A percentile compares a stretch with the other conserved stretches of the same genome.
Evolutionary conservation across 176 grass and related monocot genomes (phyloP).

Genomic region (Aegilops longissima): DNA sequence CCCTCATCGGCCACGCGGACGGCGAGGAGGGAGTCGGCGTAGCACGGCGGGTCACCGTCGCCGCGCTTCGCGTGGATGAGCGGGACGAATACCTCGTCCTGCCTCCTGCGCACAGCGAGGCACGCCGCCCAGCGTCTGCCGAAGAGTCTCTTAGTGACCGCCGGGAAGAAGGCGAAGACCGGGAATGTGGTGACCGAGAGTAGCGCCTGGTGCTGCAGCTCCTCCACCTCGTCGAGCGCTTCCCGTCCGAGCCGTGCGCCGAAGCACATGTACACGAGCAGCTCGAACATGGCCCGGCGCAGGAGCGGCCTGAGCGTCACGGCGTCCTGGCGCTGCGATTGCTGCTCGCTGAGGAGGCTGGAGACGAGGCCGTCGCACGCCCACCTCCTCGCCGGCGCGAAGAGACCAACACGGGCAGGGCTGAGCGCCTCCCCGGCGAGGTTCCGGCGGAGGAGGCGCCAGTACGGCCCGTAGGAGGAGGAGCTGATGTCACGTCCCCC

Average conservation of each 20-base stretch:
- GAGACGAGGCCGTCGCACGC: slow-evolving; percentile 40
- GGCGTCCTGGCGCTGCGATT: not conserved
- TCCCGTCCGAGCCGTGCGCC: slow-evolving; percentile 34
- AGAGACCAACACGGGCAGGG: slow-evolving; percentile 14
- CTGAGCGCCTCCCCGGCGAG: slow-evolving; percentile 38
- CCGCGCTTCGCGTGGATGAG: slow-evolving; percentile 16
- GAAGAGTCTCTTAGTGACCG: slow-evolving; percentile 55
- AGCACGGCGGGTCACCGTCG: slow-evolving; percentile 3
- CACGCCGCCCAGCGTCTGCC: slow-evolving; percentile 26
- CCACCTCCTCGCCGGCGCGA: slow-evolving; percentile 21
- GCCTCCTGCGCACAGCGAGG: slow-evolving; percentile 14
- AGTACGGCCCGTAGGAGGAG: slow-evolving; percentile 33
- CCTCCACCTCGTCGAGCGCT: slow-evolving; percentile 37
- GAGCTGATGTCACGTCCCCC: slow-evolving; percentile 33
- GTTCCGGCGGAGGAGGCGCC: slow-evolving; percentile 53
- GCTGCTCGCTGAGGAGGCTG: not conserved
- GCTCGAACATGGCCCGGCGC: not conserved
- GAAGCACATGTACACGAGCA: slow-evolving; percentile 58
- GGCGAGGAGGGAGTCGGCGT: slow-evolving; percentile 39
- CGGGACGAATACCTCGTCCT: slow-evolving; percentile 40
- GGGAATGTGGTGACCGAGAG: not conserved
- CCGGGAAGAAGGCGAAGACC: slow-evolving; percentile 22
- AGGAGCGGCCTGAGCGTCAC: slow-evolving; percentile 38
- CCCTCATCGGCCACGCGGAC: not conserved
- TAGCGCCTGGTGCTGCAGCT: not conserved